Evolutionary conservation across 108 stramenopile species (phyloP).

Genomic region (Conticribra guillardii): DNA sequence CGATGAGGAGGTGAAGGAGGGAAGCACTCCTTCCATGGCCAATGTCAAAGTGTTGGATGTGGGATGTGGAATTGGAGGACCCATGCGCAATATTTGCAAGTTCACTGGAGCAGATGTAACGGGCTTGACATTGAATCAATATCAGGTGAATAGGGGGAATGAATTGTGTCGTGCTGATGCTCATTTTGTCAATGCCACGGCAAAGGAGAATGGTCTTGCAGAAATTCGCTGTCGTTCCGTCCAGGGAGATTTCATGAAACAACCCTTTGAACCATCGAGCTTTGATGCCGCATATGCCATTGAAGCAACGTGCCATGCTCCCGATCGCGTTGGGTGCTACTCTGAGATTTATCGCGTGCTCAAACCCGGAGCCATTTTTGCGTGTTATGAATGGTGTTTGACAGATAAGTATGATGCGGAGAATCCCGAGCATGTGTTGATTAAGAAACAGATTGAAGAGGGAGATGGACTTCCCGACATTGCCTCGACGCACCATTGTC

Average conservation of each 20-base stretch:
- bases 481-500: constrained; percentile 58
- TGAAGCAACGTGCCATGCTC: constrained; percentile 95
- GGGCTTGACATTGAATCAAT: constrained; percentile 87
- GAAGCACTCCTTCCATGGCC: constrained; percentile 14
- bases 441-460: constrained; percentile 91
- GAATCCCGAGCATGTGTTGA: constrained; percentile 64
- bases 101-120: constrained; percentile 76
- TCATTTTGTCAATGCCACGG: constrained; percentile 38
- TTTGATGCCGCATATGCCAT: constrained; percentile 94
- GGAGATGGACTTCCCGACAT: constrained; percentile 93
- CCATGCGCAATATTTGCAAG: constrained; percentile 92
- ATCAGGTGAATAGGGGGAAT: constrained; percentile 91
- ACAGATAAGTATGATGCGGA: constrained; percentile 82
- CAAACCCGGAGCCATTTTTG: constrained; percentile 86
- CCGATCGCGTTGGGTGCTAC: constrained; percentile 78
- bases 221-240: constrained; percentile 44
- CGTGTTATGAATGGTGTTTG: constrained; percentile 93
- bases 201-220: constrained; percentile 25
- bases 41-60: constrained; percentile 80
- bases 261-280: constrained; percentile 75
- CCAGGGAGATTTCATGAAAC: constrained; percentile 90
- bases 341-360: constrained; percentile 79
- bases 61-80: constrained; percentile 97
- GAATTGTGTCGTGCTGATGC: constrained; percentile 63
- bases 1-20: too few species aligned